Base-by-base conservation (phyloP, 1,284 basidiomycete genomes). In the Leccinum pachyderme region DNA sequence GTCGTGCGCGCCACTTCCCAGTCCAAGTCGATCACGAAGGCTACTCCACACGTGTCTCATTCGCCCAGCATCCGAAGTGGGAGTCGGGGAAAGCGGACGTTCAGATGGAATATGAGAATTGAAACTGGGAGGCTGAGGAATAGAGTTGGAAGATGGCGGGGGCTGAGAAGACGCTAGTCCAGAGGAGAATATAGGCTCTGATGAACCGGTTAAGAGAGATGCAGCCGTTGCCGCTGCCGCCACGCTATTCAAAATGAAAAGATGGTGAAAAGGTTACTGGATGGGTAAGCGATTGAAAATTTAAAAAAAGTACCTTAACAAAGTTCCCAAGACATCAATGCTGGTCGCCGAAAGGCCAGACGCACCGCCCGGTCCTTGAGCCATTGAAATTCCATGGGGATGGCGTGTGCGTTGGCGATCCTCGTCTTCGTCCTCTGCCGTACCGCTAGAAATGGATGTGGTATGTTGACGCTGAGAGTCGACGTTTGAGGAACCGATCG, bases 221-320 rank as follows among this genome's bases (percentile, higher is more conserved):
- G 87, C 87, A 2, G 87, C 88, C 1, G 88, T 89, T 24, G 88
- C 88, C n/a, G 87, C 86, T 24, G 87, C 87, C 7, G 87, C 88
- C 44, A 90, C 87, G 61, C 88, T 90, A 59, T 52, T 57, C 44
- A 5, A 22, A 22, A 47, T 46, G 3, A 31, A 49, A 27, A 15
- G 15, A 8, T 27, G 9, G 9, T 27, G 37, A 52, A 41, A n/a
- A 15, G 4, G 31, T 22, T 8, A 22, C 6, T 22, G 24, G 5
- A 31, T 25, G 35, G 33, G 7, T 4, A 49, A 2, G 5, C 7
- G 4, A 22, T 46, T 35, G n/a, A 29, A 51, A 18, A 18, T n/a
- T n/a, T 18, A 18, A 18, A 48, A 49, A 24, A 54, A 77, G 47
- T 62, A 87, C 86, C 87, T 89, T 27, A 89, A 73, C n/a, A 89